phyloP scores from a whole-genome alignment of 2,329 filamentous ascomycete species.

The Ceratocystis diversiconidia region DNA sequence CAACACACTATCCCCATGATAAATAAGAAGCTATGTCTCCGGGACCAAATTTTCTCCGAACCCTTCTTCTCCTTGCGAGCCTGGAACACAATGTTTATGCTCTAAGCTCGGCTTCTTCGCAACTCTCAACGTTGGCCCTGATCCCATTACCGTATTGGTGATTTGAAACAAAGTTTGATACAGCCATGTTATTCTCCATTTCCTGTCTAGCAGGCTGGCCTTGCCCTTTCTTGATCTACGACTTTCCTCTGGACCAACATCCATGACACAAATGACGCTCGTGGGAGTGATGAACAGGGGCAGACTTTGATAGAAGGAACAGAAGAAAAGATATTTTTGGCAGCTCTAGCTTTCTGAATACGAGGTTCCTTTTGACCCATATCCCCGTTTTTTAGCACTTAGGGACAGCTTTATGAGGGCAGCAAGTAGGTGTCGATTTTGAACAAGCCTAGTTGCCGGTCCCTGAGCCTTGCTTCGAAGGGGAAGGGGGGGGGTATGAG shows the following conservation, averaged over 20 bases:
- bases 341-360: conserved; percentile 1
- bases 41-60: neutral
- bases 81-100: neutral
- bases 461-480: neutral
- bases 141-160: neutral
- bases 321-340: conserved; percentile 8
- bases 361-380: neutral
- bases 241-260: neutral
- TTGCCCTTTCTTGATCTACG: neutral
- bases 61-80: neutral
- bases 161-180: neutral
- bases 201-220: neutral
- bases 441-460: neutral
- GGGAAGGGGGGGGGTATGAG: neutral
- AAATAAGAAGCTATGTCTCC: neutral
- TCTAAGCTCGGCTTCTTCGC: neutral
- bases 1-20: neutral
- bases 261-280: conserved; percentile 2
- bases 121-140: neutral
- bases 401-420: neutral
- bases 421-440: neutral
- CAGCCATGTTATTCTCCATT: neutral
- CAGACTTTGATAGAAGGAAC: neutral
- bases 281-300: neutral
- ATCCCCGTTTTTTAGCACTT: neutral